phyloP scores from a whole-genome alignment of 768 basidiomycete species.

The Lentinula edodes region DNA sequence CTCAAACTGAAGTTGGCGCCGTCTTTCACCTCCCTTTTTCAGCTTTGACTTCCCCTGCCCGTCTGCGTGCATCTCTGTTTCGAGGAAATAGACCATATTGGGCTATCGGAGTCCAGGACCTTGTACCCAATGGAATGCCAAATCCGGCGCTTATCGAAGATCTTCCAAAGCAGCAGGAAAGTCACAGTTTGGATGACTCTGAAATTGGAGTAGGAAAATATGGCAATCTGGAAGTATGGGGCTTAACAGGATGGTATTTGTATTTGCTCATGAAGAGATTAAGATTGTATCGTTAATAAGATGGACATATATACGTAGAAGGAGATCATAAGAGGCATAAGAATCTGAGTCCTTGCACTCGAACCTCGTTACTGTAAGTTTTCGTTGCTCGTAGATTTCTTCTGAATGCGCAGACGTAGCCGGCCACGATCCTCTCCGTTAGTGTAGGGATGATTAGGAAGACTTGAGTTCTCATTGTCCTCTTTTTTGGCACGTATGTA shows the following conservation, averaged over 20 bases:
- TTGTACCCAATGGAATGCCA: conserved; percentile 23
- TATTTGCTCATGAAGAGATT: conserved; percentile 54
- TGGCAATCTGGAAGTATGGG: conserved; percentile 69
- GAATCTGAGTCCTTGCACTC: neutral
- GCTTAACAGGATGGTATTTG: conserved; percentile 81
- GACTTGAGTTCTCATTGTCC: conserved; percentile 16
- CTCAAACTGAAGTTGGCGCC: conserved; percentile 59
- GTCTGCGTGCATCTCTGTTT: conserved; percentile 49
- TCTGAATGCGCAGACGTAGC: conserved; percentile 7
- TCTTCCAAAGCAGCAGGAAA: neutral
- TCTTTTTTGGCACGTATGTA: conserved; percentile 25
- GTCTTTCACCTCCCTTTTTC: conserved; percentile 68
- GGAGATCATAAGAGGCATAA: conserved; percentile 1
- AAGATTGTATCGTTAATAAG: conserved; percentile 28
- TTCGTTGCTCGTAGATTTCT: neutral
- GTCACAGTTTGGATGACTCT: conserved; percentile 20
- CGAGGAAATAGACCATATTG: conserved; percentile 55
- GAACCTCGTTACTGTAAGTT: too few relatives aligned
- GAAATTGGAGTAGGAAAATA: conserved; percentile 37
- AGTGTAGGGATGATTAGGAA: neutral
- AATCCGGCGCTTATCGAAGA: neutral
- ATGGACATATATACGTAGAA: neutral
- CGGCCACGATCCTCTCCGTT: neutral
- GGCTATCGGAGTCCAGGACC: conserved; percentile 62
- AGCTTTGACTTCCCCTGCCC: conserved; percentile 38